Percentiles rank a stretch among this genome's conserved stretches.
Conservation (phyloP, 257 asterid species). For the Rauvolfia tetraphylla region DNA sequence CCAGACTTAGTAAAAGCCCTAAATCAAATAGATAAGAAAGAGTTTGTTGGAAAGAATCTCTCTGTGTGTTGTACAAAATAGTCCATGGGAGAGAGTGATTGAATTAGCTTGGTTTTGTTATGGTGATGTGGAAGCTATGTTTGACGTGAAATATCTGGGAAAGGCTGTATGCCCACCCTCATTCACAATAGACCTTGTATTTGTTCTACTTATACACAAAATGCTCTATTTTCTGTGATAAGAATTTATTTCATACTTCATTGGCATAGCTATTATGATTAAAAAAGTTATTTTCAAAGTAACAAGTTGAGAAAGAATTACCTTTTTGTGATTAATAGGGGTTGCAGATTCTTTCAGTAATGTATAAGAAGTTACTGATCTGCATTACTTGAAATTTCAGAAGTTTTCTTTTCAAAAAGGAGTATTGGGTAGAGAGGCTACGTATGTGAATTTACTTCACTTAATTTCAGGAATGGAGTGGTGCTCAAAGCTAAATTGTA, state of each 20-base stretch:
- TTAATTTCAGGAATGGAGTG: background rate
- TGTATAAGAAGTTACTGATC: background rate
- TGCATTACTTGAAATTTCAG: background rate
- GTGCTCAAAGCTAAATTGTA: background rate
- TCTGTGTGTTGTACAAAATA: background rate
- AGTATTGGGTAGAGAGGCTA: background rate
- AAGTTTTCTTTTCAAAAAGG: background rate
- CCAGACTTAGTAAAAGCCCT: no score
- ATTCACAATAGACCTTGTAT: background rate
- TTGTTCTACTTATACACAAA: background rate
- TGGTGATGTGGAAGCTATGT: background rate
- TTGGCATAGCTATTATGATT: background rate
- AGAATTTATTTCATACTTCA: background rate
- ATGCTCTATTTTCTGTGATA: background rate
- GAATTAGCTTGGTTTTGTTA: background rate
- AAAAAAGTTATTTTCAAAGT: background rate
- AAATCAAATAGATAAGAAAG: background rate
- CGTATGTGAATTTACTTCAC: background rate
- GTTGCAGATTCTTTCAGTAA: no score
- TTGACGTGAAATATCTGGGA: background rate
- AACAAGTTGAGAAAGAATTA: background rate
- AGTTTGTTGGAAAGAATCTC: background rate
- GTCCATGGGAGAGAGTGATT: background rate
- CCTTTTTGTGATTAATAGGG: no score
- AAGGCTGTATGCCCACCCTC: background rate